phyloP scores from a whole-genome alignment of 768 basidiomycete genomes.

The Dioszegia hungarica region DNA sequence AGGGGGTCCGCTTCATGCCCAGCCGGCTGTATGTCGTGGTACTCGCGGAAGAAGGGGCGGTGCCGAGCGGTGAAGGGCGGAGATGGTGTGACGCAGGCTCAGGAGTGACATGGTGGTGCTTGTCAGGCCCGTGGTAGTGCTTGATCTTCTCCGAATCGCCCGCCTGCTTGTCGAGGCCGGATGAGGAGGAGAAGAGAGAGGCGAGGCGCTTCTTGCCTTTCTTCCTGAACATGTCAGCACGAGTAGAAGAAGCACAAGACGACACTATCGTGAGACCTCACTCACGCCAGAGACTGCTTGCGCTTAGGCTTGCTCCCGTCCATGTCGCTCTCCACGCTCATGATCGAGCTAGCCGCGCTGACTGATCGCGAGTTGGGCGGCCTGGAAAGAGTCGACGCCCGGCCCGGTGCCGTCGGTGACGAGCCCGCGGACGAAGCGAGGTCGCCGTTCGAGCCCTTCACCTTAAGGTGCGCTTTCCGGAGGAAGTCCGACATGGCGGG shows the following conservation, averaged over 20 bases:
- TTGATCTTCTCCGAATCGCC: not conserved
- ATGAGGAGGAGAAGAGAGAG: slow-evolving; percentile 41
- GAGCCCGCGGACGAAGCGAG: slow-evolving; percentile 1
- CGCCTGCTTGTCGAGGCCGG: slow-evolving; percentile 7
- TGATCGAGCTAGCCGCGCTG: slow-evolving; percentile 19
- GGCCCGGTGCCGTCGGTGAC: not conserved
- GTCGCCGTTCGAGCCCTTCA: slow-evolving; percentile 23
- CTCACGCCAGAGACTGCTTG: slow-evolving; percentile 18
- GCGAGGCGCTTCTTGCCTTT: slow-evolving; percentile 35
- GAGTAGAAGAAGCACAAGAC: no score
- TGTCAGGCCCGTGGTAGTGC: not conserved
- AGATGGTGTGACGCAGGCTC: slow-evolving; percentile 9
- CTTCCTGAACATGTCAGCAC: slow-evolving; percentile 7
- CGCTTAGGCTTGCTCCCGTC: slow-evolving; percentile 5
- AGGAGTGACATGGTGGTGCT: slow-evolving; percentile 1
- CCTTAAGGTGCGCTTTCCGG: slow-evolving; percentile 30
- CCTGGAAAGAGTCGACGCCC: not conserved
- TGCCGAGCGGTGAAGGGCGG: slow-evolving; percentile 13
- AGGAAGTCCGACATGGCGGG: slow-evolving; percentile 19
- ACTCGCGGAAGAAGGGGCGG: slow-evolving; percentile 24
- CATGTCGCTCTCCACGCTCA: slow-evolving; percentile 5
- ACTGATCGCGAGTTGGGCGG: slow-evolving; percentile 29
- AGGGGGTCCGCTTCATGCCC: slow-evolving; percentile 2
- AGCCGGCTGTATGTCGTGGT: slow-evolving; percentile 6
- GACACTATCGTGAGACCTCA: not conserved